Conservation (phyloP, 2,329 filamentous ascomycete genomes). For the Penicillium paneum region DNA sequence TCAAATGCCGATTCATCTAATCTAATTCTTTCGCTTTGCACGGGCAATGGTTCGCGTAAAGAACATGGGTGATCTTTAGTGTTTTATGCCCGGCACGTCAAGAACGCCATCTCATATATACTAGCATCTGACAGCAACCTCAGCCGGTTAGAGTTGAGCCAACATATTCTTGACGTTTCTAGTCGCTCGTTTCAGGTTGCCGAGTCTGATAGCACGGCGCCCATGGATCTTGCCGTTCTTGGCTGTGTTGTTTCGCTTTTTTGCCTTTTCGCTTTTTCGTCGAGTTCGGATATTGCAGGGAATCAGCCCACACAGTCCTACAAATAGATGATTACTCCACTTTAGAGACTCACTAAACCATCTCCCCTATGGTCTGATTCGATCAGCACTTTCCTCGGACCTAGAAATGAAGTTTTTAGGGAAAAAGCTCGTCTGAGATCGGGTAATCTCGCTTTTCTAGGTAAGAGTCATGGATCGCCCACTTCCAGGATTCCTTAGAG, state of each 20-base stretch:
- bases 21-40: neutral
- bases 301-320: constrained; percentile 19
- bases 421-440: neutral
- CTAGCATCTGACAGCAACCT: neutral
- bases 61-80: neutral
- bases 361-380: constrained; percentile 17
- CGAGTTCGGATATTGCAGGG: constrained; percentile 16
- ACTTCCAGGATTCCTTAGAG: neutral
- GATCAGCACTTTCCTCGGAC: neutral
- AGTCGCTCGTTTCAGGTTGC: constrained; percentile 14
- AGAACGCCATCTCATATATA: constrained; percentile 8
- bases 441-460: constrained; percentile 9
- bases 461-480: constrained; percentile 5
- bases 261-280: neutral
- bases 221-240: constrained; percentile 1
- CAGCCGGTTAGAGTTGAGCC: neutral
- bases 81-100: neutral
- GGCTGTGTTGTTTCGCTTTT: neutral
- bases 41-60: neutral
- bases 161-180: neutral
- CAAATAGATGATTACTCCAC: constrained; percentile 2
- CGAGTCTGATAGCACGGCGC: neutral
- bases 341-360: neutral
- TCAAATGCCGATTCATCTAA: neutral
- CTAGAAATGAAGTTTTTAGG: neutral